Conservation (phyloP, 1,139 yeast species). For the Yamadazyma pseudoaaseri region DNA sequence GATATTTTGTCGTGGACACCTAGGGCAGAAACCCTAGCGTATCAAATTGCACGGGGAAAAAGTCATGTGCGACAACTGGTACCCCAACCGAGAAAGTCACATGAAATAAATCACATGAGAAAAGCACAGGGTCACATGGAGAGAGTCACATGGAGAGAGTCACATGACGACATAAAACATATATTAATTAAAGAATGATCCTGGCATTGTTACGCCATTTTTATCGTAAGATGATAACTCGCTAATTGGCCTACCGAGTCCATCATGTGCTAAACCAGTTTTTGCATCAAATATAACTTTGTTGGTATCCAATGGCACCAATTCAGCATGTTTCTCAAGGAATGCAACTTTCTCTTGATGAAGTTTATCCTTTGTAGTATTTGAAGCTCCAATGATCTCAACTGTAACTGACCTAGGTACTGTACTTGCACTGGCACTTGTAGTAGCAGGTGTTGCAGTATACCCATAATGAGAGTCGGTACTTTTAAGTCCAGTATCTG, state of each 20-base stretch:
- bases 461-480: neutral
- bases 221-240: conserved; percentile 12
- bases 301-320: conserved; percentile 15
- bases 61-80: no score
- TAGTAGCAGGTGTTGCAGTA: neutral
- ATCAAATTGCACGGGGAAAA: no score
- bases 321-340: conserved; percentile 12
- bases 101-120: no score
- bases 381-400: conserved; percentile 17
- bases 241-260: conserved; percentile 15
- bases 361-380: conserved; percentile 8
- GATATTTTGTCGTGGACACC: neutral
- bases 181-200: conserved; percentile 7
- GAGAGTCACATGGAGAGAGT: neutral
- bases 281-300: conserved; percentile 23
- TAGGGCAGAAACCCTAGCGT: conserved; percentile 1
- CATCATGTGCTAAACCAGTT: conserved; percentile 27
- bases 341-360: conserved; percentile 11
- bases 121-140: neutral
- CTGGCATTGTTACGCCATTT: conserved; percentile 16
- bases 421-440: neutral
- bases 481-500: neutral
- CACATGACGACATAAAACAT: conserved; percentile 1
- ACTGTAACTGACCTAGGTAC: conserved; percentile 9
- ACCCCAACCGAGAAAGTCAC: no score